These are phyloP conservation scores for Puccinia coronata DNA, from an alignment of 1,284 basidiomycete genomes.

Conservation along the genomic window DNA sequence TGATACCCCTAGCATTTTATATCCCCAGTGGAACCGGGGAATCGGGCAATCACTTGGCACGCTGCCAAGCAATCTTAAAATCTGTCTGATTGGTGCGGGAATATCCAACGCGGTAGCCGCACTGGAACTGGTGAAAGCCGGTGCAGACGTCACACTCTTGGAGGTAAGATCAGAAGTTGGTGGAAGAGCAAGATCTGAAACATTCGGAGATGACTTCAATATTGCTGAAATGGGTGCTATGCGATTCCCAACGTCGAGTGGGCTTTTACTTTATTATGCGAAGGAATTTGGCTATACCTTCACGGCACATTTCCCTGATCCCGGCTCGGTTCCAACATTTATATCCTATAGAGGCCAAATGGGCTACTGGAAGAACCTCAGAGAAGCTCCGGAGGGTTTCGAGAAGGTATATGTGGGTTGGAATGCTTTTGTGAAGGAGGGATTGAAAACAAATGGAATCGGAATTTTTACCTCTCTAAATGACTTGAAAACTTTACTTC, in stretches of 20 bases:
- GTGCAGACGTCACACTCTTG: conserved; percentile 5
- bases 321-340: background rate
- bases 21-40: conserved; percentile 17
- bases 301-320: conserved; percentile 5
- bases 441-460: background rate
- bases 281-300: conserved; percentile 24
- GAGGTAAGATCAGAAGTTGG: conserved; percentile 15
- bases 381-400: background rate
- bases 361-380: conserved; percentile 7
- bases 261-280: conserved; percentile 10
- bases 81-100: conserved; percentile 24
- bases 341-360: conserved; percentile 11
- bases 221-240: conserved; percentile 22
- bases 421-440: conserved; percentile 6
- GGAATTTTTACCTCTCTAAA: conserved; percentile 3
- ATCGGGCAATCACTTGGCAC: background rate
- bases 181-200: conserved; percentile 8
- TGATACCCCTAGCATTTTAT: conserved; percentile 6
- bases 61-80: background rate
- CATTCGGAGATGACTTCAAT: background rate
- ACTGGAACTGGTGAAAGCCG: conserved; percentile 19
- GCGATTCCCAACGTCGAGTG: conserved; percentile 20
- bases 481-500: background rate
- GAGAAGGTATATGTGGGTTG: conserved; percentile 22
- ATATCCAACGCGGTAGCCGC: conserved; percentile 12